Percentiles rank a stretch among this genome's conserved stretches.
Evolutionary conservation across 2,329 filamentous ascomycete species (phyloP).

Genomic region (Bipolaris oryzae): DNA sequence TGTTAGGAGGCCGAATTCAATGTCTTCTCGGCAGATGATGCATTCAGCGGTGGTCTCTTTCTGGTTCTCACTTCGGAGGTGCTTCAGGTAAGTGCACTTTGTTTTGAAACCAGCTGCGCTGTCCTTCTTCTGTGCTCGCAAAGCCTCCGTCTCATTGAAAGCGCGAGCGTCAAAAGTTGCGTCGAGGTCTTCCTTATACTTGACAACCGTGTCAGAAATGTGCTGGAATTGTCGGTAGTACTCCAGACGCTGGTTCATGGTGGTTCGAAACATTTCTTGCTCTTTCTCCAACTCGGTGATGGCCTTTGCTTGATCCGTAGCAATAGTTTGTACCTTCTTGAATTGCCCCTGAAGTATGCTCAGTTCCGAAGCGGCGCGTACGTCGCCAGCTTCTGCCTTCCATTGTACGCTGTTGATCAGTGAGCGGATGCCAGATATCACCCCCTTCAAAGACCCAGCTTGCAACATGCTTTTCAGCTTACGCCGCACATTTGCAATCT

Average conservation of each 20-base stretch:
- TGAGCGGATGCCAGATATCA: constrained; percentile 72
- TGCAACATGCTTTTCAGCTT: constrained; percentile 57
- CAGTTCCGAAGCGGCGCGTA: constrained; percentile 67
- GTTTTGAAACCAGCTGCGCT: constrained; percentile 69
- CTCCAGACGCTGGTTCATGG: constrained; percentile 85
- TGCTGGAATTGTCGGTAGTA: constrained; percentile 90
- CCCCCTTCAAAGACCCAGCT: constrained; percentile 70
- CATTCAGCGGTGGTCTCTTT: constrained; percentile 68
- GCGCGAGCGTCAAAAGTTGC: constrained; percentile 61
- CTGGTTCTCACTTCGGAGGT: constrained; percentile 66
- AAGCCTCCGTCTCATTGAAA: constrained; percentile 49
- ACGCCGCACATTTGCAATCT: constrained; percentile 58
- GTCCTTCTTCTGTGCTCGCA: constrained; percentile 60
- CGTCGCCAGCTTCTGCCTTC: constrained; percentile 60
- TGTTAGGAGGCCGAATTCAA: constrained; percentile 80
- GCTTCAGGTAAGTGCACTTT: constrained; percentile 76
- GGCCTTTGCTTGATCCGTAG: constrained; percentile 59
- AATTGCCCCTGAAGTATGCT: constrained; percentile 69
- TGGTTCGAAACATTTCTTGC: constrained; percentile 73
- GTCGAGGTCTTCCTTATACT: constrained; percentile 70
- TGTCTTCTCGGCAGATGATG: constrained; percentile 80
- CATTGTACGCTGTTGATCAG: constrained; percentile 65
- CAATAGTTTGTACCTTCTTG: constrained; percentile 61
- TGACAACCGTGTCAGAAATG: constrained; percentile 85
- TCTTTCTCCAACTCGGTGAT: constrained; percentile 67